Evolutionary conservation across 2,329 filamentous ascomycete genomes (phyloP).

Genomic region (Pseudocercospora vitis): DNA sequence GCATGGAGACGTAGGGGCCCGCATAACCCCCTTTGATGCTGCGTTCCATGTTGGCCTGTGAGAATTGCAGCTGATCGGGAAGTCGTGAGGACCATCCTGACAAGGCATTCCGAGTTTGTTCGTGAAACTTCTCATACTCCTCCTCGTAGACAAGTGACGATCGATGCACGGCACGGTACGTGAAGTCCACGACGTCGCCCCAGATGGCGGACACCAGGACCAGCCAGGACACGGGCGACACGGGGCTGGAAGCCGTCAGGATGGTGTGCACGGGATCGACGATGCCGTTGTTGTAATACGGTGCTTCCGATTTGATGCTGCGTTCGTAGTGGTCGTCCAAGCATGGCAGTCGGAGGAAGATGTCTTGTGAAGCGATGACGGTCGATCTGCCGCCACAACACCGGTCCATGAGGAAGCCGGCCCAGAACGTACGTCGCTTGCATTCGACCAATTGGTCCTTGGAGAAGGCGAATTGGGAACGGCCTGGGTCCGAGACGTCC

Average conservation of each 20-base stretch:
- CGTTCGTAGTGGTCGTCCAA: slow-evolving; percentile 62
- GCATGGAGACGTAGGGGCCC: slow-evolving; percentile 63
- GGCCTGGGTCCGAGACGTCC: slow-evolving; percentile 16
- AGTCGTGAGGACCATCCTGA: slow-evolving; percentile 60
- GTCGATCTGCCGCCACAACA: slow-evolving; percentile 54
- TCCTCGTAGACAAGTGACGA: slow-evolving; percentile 46
- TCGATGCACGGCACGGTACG: slow-evolving; percentile 54
- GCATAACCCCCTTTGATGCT: slow-evolving; percentile 56
- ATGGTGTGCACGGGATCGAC: slow-evolving; percentile 40
- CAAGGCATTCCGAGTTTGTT: slow-evolving; percentile 53
- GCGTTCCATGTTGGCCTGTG: slow-evolving; percentile 57
- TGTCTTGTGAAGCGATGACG: slow-evolving; percentile 63
- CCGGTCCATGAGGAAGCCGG: slow-evolving; percentile 68
- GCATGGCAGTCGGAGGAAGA: slow-evolving; percentile 67
- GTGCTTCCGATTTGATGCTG: slow-evolving; percentile 57
- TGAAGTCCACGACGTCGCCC: slow-evolving; percentile 63
- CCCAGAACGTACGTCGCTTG: slow-evolving; percentile 70
- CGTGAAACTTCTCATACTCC: slow-evolving; percentile 54
- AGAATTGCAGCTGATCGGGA: slow-evolving; percentile 57
- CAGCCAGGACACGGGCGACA: slow-evolving; percentile 59
- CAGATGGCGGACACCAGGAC: slow-evolving; percentile 65
- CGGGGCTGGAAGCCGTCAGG: slow-evolving; percentile 41
- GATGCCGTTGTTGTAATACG: slow-evolving; percentile 59
- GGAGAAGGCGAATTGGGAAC: slow-evolving; percentile 33
- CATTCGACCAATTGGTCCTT: slow-evolving; percentile 59